Evolutionary conservation across 2,329 filamentous ascomycete genomes (phyloP).

Genomic region (Botrytis cinerea): DNA sequence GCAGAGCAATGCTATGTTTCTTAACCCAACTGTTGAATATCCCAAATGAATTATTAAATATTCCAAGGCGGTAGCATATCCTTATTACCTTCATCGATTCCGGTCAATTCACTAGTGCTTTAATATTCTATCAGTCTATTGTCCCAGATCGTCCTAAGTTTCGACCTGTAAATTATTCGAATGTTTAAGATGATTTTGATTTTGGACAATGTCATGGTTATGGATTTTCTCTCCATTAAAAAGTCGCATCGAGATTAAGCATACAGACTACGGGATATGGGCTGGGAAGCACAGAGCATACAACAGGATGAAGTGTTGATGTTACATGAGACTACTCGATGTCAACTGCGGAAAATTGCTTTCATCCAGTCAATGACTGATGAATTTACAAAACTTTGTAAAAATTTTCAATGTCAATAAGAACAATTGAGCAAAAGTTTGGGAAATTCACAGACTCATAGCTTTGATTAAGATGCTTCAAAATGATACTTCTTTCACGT

Average conservation of each 20-base stretch:
- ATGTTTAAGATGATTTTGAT: neutral
- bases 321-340: neutral
- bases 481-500: constrained; percentile 11
- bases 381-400: neutral
- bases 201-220: neutral
- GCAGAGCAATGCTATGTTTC: neutral
- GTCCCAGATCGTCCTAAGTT: neutral
- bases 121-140: neutral
- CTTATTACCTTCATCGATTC: neutral
- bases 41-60: neutral
- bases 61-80: neutral
- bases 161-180: neutral
- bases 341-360: neutral
- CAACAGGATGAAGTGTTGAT: neutral
- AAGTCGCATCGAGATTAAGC: neutral
- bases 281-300: too few species aligned
- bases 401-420: neutral
- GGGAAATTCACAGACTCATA: neutral
- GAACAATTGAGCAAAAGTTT: neutral
- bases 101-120: neutral
- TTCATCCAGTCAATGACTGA: neutral
- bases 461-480: neutral
- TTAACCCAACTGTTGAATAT: neutral
- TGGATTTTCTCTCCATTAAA: neutral
- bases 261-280: neutral